phyloP scores from a whole-genome alignment of 257 asterid species.

The Plantago major region DNA sequence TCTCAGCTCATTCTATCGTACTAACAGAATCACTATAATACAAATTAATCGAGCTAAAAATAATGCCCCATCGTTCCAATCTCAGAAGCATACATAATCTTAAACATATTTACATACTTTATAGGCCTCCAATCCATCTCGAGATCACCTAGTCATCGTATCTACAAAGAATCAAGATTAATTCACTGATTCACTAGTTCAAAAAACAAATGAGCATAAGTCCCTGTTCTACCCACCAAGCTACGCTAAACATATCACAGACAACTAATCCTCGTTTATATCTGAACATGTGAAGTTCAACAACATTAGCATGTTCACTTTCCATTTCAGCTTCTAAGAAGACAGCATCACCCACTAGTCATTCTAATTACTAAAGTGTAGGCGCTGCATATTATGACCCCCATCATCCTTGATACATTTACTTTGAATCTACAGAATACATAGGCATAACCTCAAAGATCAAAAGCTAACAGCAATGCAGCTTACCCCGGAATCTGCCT shows the following conservation, averaged over 20 bases:
- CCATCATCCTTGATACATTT: not conserved
- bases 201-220: no score
- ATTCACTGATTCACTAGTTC: no score
- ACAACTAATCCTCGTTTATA: no score
- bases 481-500: constrained; percentile 69
- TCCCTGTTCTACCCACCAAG: no score
- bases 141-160: not conserved
- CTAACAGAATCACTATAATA: no score
- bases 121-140: not conserved
- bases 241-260: no score
- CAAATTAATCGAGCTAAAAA: no score
- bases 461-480: constrained; percentile 11
- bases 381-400: not conserved
- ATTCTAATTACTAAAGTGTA: not conserved
- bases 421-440: not conserved
- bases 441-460: not conserved
- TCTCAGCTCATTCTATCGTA: not conserved
- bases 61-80: not conserved
- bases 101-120: not conserved
- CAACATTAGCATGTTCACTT: no score
- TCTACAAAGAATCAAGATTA: no score
- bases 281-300: no score
- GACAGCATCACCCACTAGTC: no score
- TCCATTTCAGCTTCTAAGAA: no score
- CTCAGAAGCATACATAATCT: not conserved